Evolutionary conservation across 257 asterid genomes (phyloP).

Genomic region (Prunella vulgaris): DNA sequence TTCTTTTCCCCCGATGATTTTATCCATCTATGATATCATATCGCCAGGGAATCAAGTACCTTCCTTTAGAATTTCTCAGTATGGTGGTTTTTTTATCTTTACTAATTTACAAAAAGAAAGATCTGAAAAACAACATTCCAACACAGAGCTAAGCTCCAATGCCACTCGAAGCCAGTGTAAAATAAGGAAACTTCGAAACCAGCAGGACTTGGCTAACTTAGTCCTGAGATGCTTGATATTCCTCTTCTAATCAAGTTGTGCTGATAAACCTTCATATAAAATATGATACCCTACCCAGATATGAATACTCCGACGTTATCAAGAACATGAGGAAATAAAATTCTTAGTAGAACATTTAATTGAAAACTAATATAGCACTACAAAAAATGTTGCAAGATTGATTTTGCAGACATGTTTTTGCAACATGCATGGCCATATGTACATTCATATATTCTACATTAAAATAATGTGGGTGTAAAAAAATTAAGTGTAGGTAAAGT

Average conservation of each 20-base stretch:
- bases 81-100: neutral
- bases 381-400: neutral
- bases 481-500: slow-evolving; percentile 13
- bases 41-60: neutral
- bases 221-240: neutral
- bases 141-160: neutral
- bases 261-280: neutral
- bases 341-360: neutral
- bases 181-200: too few relatives aligned
- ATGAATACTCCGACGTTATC: neutral
- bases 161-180: neutral
- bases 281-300: neutral
- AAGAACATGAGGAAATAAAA: neutral
- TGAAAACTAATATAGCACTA: neutral
- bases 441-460: slow-evolving; percentile 1
- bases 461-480: neutral
- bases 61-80: neutral
- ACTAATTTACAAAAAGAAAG: neutral
- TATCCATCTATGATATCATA: neutral
- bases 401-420: neutral
- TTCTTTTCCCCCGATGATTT: neutral
- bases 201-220: too few relatives aligned
- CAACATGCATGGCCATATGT: neutral
- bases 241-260: neutral
- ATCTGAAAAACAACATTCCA: neutral